Evolutionary conservation across 306 rosid genomes (phyloP), one percentile per base, ranked within the genome.

Genomic region (Fragaria vesca): DNA sequence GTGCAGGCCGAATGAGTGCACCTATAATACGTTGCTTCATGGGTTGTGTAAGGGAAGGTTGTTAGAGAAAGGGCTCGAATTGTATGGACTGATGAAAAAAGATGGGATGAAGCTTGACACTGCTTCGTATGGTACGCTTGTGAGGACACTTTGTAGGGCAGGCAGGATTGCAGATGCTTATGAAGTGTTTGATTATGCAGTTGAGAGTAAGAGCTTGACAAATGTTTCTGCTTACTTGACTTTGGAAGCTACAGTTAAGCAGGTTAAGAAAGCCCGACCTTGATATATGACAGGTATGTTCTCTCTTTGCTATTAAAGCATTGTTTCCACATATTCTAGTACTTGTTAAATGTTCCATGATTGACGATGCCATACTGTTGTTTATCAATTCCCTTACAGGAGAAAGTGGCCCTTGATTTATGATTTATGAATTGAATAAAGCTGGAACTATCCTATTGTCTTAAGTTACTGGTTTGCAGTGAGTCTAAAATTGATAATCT

Each of bases 101-200:
- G 81, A 82, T 67, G 82, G 82, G 71, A 34, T 91, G 90, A 86
- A 87, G 89, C 89, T 95, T 77, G 97, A 95, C n/a, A 81, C 90
- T 2, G 92, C 90, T 51, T 86, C 94, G 50, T 95, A 95, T 85
- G 90, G 90, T 66, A 86, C 97, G 6, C 80, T 93, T 65, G 86
- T 95, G 69, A 82, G 99, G 90, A 78, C 83, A 3, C 88, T 95
- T 28, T 93, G 99, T 71, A 91, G 96, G 83, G 83, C 81, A 6
- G 91, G 90, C n/a, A 88, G 90, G 84, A 51, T 89, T 69, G 97
- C 96, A 0, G 97, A 91, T 69, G 97, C 96, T n/a, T 93, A 86
- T 82, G 90, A 86, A 84, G 97, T 90, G 71, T 95, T 93, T 79
- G 97, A 95, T 86, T 95, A 88, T 85, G 97, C 96, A 13, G 84